Conservation (phyloP, 2,329 filamentous ascomycete genomes). For the Pseudogymnoascus destructans region DNA sequence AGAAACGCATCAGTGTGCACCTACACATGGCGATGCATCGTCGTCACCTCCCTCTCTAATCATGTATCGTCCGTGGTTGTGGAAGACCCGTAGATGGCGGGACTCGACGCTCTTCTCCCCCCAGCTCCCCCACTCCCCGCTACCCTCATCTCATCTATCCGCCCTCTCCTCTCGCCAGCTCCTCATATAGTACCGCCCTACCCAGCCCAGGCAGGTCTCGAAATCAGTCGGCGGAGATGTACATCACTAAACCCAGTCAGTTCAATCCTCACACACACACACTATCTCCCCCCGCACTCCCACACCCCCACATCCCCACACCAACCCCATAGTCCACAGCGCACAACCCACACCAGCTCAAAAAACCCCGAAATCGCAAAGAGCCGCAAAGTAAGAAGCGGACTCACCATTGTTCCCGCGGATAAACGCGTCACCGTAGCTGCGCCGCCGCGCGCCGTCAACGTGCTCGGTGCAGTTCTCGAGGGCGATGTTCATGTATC, state of each 20-base stretch:
- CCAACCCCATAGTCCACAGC: background rate
- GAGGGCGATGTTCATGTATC: conserved; percentile 98
- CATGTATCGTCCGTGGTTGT: background rate
- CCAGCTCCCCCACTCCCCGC: background rate
- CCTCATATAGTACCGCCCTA: background rate
- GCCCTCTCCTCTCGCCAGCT: background rate
- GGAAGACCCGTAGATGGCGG: background rate
- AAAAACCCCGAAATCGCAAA: background rate
- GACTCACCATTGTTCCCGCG: conserved; percentile 81
- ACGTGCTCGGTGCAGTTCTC: conserved; percentile 92
- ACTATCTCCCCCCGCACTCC: background rate
- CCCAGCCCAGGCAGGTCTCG: background rate
- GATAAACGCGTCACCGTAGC: conserved; percentile 89
- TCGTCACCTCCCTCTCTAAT: background rate
- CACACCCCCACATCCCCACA: background rate
- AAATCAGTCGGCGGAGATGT: conserved; percentile 13
- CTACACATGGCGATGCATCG: background rate
- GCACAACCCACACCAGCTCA: background rate
- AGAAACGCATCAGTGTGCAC: background rate
- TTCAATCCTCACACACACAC: background rate
- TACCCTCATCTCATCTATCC: background rate
- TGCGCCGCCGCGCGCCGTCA: conserved; percentile 67
- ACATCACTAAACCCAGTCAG: conserved; percentile 12
- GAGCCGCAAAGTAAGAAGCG: background rate
- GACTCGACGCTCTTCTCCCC: background rate